These are phyloP conservation scores for Meira nashicola DNA, from an alignment of 1,284 basidiomycete species.

Conservation along the genomic window DNA sequence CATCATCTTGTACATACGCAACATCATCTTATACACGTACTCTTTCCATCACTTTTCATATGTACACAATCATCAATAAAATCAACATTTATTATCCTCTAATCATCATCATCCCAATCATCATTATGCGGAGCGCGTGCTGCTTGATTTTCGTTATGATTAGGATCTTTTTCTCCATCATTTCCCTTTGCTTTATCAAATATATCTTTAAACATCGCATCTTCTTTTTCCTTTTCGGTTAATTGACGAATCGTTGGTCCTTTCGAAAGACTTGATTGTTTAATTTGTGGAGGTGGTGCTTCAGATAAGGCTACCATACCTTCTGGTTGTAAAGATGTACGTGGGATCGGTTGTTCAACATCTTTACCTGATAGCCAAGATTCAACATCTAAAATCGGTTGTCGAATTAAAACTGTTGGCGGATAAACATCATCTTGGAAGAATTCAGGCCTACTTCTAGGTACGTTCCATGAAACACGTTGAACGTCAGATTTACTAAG, in stretches of 20 bases:
- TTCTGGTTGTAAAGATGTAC: constrained; percentile 43
- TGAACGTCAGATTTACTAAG: constrained; percentile 80
- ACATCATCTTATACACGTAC: no score
- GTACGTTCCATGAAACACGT: constrained; percentile 55
- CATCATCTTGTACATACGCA: no score
- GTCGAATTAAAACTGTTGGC: constrained; percentile 49
- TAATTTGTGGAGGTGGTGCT: constrained; percentile 8
- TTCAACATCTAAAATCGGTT: constrained; percentile 28
- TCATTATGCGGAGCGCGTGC: constrained; percentile 14
- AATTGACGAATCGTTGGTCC: constrained; percentile 13
- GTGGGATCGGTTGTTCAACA: constrained; percentile 6
- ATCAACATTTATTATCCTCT: neutral
- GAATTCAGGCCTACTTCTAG: constrained; percentile 53
- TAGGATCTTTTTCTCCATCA: constrained; percentile 1
- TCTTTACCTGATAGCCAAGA: constrained; percentile 52
- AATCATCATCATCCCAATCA: constrained; percentile 13
- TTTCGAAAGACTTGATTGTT: constrained; percentile 14
- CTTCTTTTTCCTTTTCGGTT: constrained; percentile 18
- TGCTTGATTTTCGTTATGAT: constrained; percentile 10
- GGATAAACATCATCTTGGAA: constrained; percentile 59
- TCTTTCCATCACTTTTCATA: no score
- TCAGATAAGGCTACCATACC: constrained; percentile 49
- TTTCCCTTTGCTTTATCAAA: constrained; percentile 16
- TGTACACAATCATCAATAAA: no score
- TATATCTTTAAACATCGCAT: constrained; percentile 7